These are phyloP conservation scores for Gossypium mustelinum DNA, from an alignment of 345 rosid species.

Conservation along the genomic window DNA sequence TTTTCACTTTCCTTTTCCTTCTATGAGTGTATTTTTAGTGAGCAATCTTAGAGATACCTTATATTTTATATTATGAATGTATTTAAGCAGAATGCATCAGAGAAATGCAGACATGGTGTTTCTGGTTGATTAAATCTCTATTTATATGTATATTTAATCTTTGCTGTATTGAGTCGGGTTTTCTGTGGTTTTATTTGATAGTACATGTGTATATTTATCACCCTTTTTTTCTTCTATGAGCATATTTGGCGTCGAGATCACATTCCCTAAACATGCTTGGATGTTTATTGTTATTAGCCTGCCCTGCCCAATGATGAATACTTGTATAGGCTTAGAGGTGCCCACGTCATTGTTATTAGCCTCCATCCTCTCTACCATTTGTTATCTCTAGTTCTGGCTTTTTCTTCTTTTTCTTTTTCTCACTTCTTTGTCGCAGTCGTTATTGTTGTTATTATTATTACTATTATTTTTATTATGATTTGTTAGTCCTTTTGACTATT, in stretches of 20 bases:
- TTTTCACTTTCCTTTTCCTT: not conserved
- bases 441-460: not conserved
- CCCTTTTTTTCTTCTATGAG: too few species aligned
- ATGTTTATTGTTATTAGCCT: not conserved
- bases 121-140: not conserved
- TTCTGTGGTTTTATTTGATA: not conserved
- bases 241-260: not conserved
- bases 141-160: too few species aligned
- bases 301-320: slow-evolving; percentile 6
- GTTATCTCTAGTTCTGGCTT: not conserved
- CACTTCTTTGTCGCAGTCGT: not conserved
- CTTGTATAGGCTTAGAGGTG: not conserved
- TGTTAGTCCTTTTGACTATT: not conserved
- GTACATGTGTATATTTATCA: not conserved
- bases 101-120: not conserved
- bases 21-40: too few species aligned
- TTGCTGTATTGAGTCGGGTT: not conserved
- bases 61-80: too few species aligned
- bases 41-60: not conserved
- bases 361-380: not conserved
- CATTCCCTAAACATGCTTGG: not conserved
- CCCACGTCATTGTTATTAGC: not conserved
- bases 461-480: not conserved
- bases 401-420: not conserved
- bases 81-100: not conserved